phyloP scores from a whole-genome alignment of 306 rosid species.

The Oxytropis ochrocephala region DNA sequence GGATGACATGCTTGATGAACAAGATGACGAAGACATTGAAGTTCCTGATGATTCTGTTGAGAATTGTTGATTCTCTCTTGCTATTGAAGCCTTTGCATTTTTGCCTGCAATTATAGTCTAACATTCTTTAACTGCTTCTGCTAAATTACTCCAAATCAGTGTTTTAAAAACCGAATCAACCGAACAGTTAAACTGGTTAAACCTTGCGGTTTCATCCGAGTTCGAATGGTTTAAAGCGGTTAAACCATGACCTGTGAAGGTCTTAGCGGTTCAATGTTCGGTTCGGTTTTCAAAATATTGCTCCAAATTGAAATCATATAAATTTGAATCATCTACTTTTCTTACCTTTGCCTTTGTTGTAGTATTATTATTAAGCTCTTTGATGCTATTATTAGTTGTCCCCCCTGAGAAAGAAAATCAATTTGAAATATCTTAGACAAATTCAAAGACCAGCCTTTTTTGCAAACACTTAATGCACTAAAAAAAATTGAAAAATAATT shows the following conservation, averaged over 20 bases:
- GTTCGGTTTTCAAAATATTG: no score
- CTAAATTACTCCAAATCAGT: not conserved
- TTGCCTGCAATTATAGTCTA: conserved; percentile 42
- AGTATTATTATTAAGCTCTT: conserved; percentile 25
- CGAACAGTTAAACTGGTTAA: no score
- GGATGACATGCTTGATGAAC: conserved; percentile 84
- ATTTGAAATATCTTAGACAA: not conserved
- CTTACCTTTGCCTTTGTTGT: conserved; percentile 44
- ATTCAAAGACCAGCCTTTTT: not conserved
- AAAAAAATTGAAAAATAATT: not conserved
- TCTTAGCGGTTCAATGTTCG: no score
- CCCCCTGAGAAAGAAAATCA: conserved; percentile 36
- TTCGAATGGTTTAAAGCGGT: no score
- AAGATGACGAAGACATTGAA: conserved; percentile 63
- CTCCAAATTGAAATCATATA: not conserved
- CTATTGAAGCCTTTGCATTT: conserved; percentile 31
- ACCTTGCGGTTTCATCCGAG: no score
- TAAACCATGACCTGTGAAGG: no score
- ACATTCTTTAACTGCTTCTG: conserved; percentile 8
- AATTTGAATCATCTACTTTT: not conserved
- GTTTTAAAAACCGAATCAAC: no score
- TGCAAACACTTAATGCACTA: not conserved
- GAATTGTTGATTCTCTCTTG: conserved; percentile 53
- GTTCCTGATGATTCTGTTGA: conserved; percentile 69
- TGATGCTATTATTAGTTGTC: conserved; percentile 18